A percentile compares a stretch with the other conserved stretches of the same genome.
phyloP scores from a whole-genome alignment of 129 eudicot genomes.

The Artemisia annua region DNA sequence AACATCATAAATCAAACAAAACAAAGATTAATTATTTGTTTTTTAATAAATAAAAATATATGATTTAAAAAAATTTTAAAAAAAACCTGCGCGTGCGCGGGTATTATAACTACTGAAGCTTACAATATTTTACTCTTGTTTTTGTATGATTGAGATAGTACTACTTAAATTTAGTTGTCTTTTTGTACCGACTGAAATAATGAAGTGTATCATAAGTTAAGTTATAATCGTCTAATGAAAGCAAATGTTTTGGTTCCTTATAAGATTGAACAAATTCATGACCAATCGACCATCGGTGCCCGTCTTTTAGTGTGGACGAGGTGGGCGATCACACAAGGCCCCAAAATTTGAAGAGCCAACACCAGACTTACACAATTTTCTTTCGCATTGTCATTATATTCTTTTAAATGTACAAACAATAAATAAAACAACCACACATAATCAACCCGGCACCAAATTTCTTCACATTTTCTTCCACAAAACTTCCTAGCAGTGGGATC shows the following conservation, averaged over 20 bases:
- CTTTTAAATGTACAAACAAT: neutral
- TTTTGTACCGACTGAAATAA: neutral
- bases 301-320: no score
- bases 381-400: neutral
- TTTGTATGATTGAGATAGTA: conserved; percentile 2
- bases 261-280: no score
- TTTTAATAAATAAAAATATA: no score
- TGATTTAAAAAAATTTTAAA: no score
- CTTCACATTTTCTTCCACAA: neutral
- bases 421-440: neutral
- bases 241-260: neutral
- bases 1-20: no score
- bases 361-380: neutral
- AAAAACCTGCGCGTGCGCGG: no score
- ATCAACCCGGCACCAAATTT: neutral
- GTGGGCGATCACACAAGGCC: no score
- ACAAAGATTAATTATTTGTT: no score
- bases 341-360: neutral
- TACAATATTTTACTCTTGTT: no score
- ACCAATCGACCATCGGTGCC: no score
- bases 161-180: conserved; percentile 16
- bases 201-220: neutral
- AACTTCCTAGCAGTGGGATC: no score
- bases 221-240: neutral
- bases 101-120: no score